A percentile compares a stretch with the other conserved stretches of the same genome.
Evolutionary conservation across 1,284 basidiomycete genomes (phyloP).

Genomic region (Tylopilus orsonianus): DNA sequence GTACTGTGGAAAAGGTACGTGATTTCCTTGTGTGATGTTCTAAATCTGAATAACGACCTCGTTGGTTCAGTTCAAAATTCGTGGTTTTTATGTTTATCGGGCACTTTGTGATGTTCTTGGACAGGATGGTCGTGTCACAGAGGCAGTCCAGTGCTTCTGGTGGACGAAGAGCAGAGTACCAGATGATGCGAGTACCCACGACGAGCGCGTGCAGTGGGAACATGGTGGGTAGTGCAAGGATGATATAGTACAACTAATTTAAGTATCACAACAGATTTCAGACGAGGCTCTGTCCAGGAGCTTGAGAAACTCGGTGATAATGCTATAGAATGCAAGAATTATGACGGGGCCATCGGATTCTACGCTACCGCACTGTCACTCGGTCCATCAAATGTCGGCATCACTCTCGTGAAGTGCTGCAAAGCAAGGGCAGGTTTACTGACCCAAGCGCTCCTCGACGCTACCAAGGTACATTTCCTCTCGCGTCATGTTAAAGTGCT

Average conservation of each 20-base stretch:
- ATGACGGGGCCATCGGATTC: neutral
- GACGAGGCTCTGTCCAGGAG: neutral
- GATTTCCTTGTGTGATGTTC: neutral
- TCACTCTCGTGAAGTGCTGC: neutral
- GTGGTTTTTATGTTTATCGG: neutral
- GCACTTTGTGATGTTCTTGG: conserved; percentile 1
- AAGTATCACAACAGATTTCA: neutral
- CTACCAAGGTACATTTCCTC: neutral
- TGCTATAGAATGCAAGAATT: neutral
- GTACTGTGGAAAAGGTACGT: neutral
- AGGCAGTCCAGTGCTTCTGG: neutral
- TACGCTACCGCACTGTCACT: neutral
- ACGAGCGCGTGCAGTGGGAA: neutral
- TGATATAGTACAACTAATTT: too few species aligned
- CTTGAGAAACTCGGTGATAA: neutral
- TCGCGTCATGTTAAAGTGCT: neutral
- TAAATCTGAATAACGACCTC: neutral
- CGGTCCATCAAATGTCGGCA: neutral
- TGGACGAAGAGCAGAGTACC: neutral
- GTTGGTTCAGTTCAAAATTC: neutral
- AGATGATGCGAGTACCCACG: neutral
- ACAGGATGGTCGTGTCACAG: neutral
- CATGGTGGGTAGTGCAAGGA: neutral
- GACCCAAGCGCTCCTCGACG: neutral
- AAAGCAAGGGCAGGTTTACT: neutral